Evolutionary conservation across 2,329 filamentous ascomycete genomes (phyloP).

Genomic region (Epichloe scottii): DNA sequence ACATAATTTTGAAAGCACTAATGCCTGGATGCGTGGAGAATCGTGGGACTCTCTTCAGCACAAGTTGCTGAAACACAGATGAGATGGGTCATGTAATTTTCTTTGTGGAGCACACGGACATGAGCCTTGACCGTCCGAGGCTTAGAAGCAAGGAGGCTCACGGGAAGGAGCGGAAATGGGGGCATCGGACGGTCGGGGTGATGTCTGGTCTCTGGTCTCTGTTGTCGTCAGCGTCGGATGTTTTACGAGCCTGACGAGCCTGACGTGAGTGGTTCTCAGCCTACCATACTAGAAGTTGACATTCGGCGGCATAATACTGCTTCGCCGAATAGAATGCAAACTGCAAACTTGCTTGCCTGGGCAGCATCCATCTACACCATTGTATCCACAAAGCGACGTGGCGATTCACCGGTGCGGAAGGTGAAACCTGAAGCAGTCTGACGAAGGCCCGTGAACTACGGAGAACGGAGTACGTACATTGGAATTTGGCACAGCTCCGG

Average conservation of each 20-base stretch:
- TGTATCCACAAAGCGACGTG: neutral
- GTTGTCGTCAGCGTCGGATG: no score
- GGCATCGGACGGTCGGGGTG: neutral
- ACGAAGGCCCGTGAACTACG: neutral
- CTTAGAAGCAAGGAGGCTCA: neutral
- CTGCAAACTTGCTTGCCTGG: no score
- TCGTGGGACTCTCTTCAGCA: neutral
- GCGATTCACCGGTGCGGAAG: neutral
- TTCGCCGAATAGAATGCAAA: no score
- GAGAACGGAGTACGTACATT: no score
- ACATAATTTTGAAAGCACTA: neutral
- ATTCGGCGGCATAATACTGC: no score
- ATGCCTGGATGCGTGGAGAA: neutral
- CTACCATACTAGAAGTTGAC: no score
- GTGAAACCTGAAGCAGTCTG: neutral
- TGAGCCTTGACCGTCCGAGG: neutral
- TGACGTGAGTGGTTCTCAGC: no score
- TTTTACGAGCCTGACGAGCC: no score
- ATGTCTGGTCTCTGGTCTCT: no score
- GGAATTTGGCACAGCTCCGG: no score
- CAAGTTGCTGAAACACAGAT: neutral
- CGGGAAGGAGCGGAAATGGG: neutral
- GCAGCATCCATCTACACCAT: no score
- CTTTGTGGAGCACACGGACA: neutral
- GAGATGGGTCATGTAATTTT: neutral